Base-by-base conservation (phyloP, 192 early-diverging fungal species). In the Coemansia pectinata region DNA sequence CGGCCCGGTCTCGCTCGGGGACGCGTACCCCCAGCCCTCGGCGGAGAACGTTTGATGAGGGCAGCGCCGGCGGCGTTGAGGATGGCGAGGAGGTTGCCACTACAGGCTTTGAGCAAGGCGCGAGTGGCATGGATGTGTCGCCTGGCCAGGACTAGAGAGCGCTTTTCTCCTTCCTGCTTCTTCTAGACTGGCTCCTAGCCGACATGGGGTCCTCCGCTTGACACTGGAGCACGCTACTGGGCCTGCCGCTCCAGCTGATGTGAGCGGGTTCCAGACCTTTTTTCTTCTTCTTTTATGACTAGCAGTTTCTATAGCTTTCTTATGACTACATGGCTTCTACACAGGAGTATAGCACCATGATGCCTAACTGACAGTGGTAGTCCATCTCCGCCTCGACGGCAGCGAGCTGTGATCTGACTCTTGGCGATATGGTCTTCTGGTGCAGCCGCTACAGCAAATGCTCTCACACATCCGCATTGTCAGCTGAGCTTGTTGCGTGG, bases 1-100 rank as follows among this genome's bases (percentile, higher is more conserved):
- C 33, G 44, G 42, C 58, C 41, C 41, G 42, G 57, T 27, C 55
- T 21, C 63, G 63, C 39, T 65, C 70, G 21, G 60, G 61, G 12
- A 63, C 70, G 25, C 76, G 76, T 53, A 78, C 76, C 9, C 79
- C 79, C 45, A 82, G 79, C 57, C 79, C 79, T 6, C 74, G 74
- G 29, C 66, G 66, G 64, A 60, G 57, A 25, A 25, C 58, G 19
- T 21, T 14, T 34, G 59, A 10, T 41, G 68, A 39, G 31, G 69
- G n/a, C 25, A 62, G 48, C 45, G 45, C 59, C 29, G 65, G 34
- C 23, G 66, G 39, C 3, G 39, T 52, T 25, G 64, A 57, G 25
- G 74, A 68, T 41, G 48, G 52, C 39, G 70, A 60, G 47, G 69
- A 25, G 38, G 53, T 57, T 19, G 15, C 39, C 36, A 31, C 31